A percentile compares a stretch with the other conserved stretches of the same genome.
These are phyloP conservation scores for Amanita fuliginea DNA, from an alignment of 768 basidiomycete genomes.

Conservation along the genomic window DNA sequence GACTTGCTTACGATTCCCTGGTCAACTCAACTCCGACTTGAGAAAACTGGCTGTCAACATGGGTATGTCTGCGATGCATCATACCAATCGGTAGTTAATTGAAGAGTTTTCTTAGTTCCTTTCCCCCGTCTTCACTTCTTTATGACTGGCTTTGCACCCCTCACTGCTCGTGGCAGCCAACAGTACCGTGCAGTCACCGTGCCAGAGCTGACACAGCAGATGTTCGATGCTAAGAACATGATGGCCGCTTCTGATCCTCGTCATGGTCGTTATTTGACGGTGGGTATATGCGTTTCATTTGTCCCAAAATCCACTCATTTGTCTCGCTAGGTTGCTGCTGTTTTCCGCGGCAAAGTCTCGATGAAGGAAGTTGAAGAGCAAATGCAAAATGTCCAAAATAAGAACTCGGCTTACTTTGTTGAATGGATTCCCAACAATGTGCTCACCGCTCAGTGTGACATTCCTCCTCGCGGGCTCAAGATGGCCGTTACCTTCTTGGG, in stretches of 20 bases:
- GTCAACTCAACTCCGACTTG: slow-evolving; percentile 98
- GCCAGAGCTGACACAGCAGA: slow-evolving; percentile 95
- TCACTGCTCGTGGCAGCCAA: slow-evolving; percentile 89
- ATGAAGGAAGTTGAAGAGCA: slow-evolving; percentile 99
- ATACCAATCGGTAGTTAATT: neutral
- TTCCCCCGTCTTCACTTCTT: slow-evolving; percentile 99
- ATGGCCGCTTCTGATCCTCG: slow-evolving; percentile 98
- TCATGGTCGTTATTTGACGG: slow-evolving; percentile 96
- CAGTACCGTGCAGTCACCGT: slow-evolving; percentile 96
- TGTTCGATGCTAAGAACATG: slow-evolving; percentile 99
- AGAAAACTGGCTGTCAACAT: slow-evolving; percentile 99
- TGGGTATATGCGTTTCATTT: slow-evolving; percentile 19
- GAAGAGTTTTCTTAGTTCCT: slow-evolving; percentile 47
- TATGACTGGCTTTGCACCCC: slow-evolving; percentile 92
- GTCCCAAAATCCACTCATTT: neutral
- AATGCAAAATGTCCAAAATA: slow-evolving; percentile 95
- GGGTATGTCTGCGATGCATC: slow-evolving; percentile 43
- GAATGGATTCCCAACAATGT: slow-evolving; percentile 99
- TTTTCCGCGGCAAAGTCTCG: slow-evolving; percentile 99
- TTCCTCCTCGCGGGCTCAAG: slow-evolving; percentile 89
- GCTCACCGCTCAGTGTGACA: slow-evolving; percentile 95
- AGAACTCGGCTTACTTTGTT: slow-evolving; percentile 97
- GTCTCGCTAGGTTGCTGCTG: slow-evolving; percentile 57
- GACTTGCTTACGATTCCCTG: slow-evolving; percentile 98
- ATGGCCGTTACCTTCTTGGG: slow-evolving; percentile 98